Base-by-base conservation (phyloP, 2,329 filamentous ascomycete genomes). In the Metarhizium brunneum region DNA sequence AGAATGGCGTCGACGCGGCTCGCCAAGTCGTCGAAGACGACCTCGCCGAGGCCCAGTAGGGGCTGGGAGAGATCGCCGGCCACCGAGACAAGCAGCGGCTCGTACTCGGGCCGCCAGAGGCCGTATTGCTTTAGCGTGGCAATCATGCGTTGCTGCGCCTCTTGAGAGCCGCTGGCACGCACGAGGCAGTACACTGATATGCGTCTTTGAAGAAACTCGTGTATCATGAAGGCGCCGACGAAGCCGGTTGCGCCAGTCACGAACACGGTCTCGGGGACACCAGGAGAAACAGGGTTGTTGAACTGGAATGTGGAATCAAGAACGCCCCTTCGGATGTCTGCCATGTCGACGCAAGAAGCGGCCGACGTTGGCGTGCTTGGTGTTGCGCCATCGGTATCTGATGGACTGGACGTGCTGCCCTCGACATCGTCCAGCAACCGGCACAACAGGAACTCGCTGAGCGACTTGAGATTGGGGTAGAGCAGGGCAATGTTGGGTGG, bases 1-100 rank as follows among this genome's bases (percentile, higher is more conserved):
- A 55, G 57, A 36, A 59, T 57, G 18, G 55, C 50, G 30, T 59
- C 50, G 50, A 59, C 47, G 18, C n/a, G n/a, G 29, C 51, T 16
- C 6, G 55, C 45, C 45, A 59, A 35, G 8, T 57, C 45, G 18
- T 53, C 49, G 38, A 59, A 59, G 2, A 36, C 13, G 14, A 54
- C 11, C 29, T 48, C 54, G 32, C 7, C 29, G 0, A 49, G 32
- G n/a, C 47, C 47, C 36, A 38, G 36, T 14, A 38, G 1, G 36
- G 36, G 36, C 6, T 38, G 10, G 36, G 36, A 38, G 8, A 38
- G 8, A 14, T 38, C 36, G 36, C 36, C 36, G 36, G 14, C 36
- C 8, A 38, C 36, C 36, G 36, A 14, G 36, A 14, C 14, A 14
- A 38, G 36, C 36, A 38, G 36, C 5, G 5, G 36, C 36, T 10